Percentiles rank a stretch among this genome's conserved stretches.
These are phyloP conservation scores for Naganishia randhawae DNA, from an alignment of 768 basidiomycete species.

Conservation along the genomic window DNA sequence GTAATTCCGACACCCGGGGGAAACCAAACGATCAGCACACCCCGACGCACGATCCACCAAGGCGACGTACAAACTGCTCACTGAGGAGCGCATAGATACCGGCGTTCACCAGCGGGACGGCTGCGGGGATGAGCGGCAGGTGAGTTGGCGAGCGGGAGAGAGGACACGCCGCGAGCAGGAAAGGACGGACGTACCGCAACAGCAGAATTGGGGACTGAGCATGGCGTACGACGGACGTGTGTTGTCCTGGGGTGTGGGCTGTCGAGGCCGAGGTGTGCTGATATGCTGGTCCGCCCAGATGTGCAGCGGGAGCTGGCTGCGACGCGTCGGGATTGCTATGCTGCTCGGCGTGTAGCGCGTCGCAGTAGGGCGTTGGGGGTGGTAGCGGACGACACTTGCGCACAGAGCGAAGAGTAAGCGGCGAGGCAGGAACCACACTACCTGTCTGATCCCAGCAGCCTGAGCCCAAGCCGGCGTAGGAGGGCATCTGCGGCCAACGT, in stretches of 20 bases:
- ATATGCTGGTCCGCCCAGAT: too few species aligned
- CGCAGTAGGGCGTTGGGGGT: too few species aligned
- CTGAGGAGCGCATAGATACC: slow-evolving; percentile 77
- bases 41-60: too few species aligned
- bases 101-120: slow-evolving; percentile 81
- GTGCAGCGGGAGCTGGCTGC: neutral
- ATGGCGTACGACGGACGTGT: slow-evolving; percentile 6
- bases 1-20: neutral
- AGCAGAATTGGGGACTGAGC: slow-evolving; percentile 72
- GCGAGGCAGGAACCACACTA: too few species aligned
- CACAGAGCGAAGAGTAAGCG: too few species aligned
- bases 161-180: neutral
- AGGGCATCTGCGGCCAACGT: too few species aligned
- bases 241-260: too few species aligned
- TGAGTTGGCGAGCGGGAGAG: too few species aligned
- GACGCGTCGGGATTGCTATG: slow-evolving; percentile 14
- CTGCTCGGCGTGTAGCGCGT: neutral
- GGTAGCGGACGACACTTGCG: too few species aligned
- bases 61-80: slow-evolving; percentile 63
- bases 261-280: too few species aligned
- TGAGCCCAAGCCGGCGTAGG: too few species aligned
- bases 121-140: slow-evolving; percentile 46
- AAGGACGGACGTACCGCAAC: slow-evolving; percentile 52
- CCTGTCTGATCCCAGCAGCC: too few species aligned
- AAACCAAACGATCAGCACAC: neutral